Base-by-base conservation (phyloP, 1,284 basidiomycete genomes). In the Ceratorhiza oryzae-sativae region DNA sequence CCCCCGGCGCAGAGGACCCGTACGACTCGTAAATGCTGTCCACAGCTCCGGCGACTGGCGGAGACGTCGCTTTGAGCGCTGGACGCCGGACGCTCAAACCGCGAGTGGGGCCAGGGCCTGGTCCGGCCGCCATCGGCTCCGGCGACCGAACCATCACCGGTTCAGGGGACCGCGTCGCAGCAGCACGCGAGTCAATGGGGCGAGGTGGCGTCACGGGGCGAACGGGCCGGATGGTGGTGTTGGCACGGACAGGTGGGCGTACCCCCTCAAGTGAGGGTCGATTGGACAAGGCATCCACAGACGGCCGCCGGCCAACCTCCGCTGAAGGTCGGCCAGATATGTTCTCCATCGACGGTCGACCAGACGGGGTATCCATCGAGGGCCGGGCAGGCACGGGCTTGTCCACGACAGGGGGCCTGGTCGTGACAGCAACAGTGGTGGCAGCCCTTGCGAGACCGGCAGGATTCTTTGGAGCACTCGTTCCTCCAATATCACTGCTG, bases 141-240 rank as follows among this genome's bases (percentile, higher is more conserved):
- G 70, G 59, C 30, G 45, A 39, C 23, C 48, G 42, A 9, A 55
- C 18, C 3, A 41, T 23, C 12, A 34, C 34, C 49, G 63, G 49
- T 30, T 36, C 36, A 55, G 49, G 51, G 20, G 51, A 55, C 2
- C 51, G 51, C 12, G 39, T 25, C 32, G 39, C 32, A 2, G 45
- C 45, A 12, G 45, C 23, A 23, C 46, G 48, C 13, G 70, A 46
- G 23, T 34, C 23, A 8, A 36, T 30, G 5, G 49, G 27, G 12
- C 49, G 13, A 20, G 51, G 59, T 10, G 71, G 61, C n/a, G 51
- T 42, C 13, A 23, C 32, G 77, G 77, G 12, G 77, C 77, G 42
- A 87, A 87, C 0, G 83, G 80, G 3, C 89, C 90, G 0, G 85
- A 85, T 72, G 89, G 85, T 36, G 89, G 90, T 77, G 88, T 87